These are phyloP conservation scores for Aspergillus hancockii DNA, from an alignment of 495 filamentous ascomycete species.

Conservation along the genomic window DNA sequence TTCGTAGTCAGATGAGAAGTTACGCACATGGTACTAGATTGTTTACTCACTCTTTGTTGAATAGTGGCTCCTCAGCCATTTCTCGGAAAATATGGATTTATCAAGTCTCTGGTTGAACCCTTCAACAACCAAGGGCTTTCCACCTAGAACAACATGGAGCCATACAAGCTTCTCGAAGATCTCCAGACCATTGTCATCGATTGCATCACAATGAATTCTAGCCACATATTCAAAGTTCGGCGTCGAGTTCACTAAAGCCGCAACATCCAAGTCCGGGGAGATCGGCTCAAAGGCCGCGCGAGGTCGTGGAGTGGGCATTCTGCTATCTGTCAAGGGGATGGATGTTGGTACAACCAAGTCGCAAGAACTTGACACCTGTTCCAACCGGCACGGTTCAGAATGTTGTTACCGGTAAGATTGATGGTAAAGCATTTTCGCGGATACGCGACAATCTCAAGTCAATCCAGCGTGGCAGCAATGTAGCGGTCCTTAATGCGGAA, in stretches of 20 bases:
- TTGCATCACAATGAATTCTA: slow-evolving; percentile 71
- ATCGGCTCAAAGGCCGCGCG: slow-evolving; percentile 80
- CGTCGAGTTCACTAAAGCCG: slow-evolving; percentile 68
- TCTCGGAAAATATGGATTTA: slow-evolving; percentile 71
- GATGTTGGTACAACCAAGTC: neutral
- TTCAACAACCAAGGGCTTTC: slow-evolving; percentile 84
- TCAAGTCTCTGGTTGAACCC: slow-evolving; percentile 71
- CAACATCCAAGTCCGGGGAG: slow-evolving; percentile 76
- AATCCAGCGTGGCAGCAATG: neutral
- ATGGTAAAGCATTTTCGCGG: neutral
- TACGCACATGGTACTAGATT: neutral
- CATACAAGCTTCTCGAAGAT: slow-evolving; percentile 79
- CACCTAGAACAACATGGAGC: slow-evolving; percentile 76
- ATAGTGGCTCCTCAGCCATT: slow-evolving; percentile 75
- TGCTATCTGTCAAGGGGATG: neutral
- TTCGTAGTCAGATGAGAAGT: neutral
- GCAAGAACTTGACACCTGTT: neutral
- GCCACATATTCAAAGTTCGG: slow-evolving; percentile 82
- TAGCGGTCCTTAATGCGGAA: neutral
- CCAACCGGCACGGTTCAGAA: neutral
- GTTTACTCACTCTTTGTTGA: slow-evolving; percentile 65
- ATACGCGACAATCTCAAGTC: neutral
- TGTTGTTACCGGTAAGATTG: neutral
- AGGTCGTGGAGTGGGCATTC: slow-evolving; percentile 69
- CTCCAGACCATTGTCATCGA: slow-evolving; percentile 67